Conservation (phyloP, 306 rosid genomes). For the Benincasa hispida region DNA sequence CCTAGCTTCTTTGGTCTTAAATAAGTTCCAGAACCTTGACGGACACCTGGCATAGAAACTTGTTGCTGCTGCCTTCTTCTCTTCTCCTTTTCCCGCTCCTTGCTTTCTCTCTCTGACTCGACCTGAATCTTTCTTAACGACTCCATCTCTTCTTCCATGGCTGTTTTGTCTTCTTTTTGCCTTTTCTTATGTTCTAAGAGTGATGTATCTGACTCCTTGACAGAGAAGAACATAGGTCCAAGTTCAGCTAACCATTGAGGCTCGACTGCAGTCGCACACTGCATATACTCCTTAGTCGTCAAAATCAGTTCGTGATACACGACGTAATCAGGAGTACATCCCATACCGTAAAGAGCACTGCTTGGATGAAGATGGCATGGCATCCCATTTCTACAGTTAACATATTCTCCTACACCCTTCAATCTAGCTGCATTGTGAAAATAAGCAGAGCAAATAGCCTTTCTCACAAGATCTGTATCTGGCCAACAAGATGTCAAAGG, state of each 20-base stretch:
- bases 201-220: conserved; percentile 91
- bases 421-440: conserved; percentile 84
- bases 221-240: conserved; percentile 98
- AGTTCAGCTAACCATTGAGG: conserved; percentile 95
- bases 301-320: conserved; percentile 82
- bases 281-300: conserved; percentile 91
- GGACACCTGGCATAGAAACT: conserved; percentile 62
- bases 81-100: conserved; percentile 46
- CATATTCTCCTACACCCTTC: conserved; percentile 96
- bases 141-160: conserved; percentile 99
- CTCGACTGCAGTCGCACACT: conserved; percentile 93
- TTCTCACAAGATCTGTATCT: conserved; percentile 73
- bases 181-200: conserved; percentile 78
- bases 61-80: conserved; percentile 63
- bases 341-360: conserved; percentile 96
- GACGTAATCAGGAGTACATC: conserved; percentile 84
- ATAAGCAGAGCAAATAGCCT: conserved; percentile 93
- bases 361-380: conserved; percentile 96
- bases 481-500: conserved; percentile 69
- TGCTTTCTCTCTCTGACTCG: conserved; percentile 42
- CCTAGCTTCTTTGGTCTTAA: conserved; percentile 78
- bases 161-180: conserved; percentile 82
- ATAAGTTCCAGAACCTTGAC: conserved; percentile 70
- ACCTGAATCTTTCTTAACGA: conserved; percentile 69
- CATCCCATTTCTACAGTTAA: conserved; percentile 77